Percentiles rank a stretch among this genome's conserved stretches.
These are phyloP conservation scores for Entrophospora sp. DNA, from an alignment of 192 early-diverging fungal genomes.

Conservation along the genomic window DNA sequence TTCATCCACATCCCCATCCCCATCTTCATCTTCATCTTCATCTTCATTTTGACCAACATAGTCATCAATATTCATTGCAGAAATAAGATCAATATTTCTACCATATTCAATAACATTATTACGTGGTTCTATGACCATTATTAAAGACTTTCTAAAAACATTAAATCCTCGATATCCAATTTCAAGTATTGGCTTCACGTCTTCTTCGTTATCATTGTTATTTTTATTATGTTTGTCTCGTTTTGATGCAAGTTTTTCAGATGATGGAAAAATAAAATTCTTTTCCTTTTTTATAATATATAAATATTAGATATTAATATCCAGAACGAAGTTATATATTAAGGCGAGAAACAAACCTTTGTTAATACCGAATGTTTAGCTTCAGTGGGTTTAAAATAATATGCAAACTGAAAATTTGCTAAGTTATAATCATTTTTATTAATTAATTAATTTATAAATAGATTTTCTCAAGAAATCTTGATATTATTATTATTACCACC, in stretches of 20 bases:
- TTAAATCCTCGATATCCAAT: constrained; percentile 10
- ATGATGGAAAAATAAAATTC: not conserved
- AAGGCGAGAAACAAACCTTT: too few species aligned
- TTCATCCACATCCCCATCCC: too few species aligned
- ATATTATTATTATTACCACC: not conserved
- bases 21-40: not conserved
- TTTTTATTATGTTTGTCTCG: not conserved
- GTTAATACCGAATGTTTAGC: constrained; percentile 1
- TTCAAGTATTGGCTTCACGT: not conserved
- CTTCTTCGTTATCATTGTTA: not conserved
- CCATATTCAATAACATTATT: constrained; percentile 3
- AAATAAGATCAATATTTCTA: not conserved
- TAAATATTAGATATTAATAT: too few species aligned
- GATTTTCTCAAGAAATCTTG: not conserved
- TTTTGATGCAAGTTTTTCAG: not conserved
- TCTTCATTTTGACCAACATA: not conserved
- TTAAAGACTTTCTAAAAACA: constrained; percentile 4
- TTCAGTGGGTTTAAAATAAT: constrained; percentile 13
- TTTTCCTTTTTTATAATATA: not conserved
- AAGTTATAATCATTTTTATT: not conserved
- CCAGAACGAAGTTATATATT: too few species aligned
- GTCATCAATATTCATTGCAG: constrained; percentile 9
- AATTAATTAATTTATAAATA: not conserved
- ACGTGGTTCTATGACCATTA: not conserved
- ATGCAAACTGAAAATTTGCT: constrained; percentile 15